Conservation (phyloP, 2,329 filamentous ascomycete genomes). For the Metarhizium anisopliae region DNA sequence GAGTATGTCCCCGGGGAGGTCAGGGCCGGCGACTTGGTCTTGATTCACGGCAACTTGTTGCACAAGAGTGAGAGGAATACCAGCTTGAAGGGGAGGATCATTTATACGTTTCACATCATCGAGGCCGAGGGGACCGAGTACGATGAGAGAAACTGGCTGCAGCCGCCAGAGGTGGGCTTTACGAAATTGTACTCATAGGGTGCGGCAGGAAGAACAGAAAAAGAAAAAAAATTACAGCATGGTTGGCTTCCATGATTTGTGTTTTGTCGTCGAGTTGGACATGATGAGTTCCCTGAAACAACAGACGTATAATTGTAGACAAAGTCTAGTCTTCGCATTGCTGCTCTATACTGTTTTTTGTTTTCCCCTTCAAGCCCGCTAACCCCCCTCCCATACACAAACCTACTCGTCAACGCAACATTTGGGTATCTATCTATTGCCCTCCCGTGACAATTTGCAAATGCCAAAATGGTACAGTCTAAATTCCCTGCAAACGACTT, state of each 20-base stretch:
- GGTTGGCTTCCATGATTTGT: not conserved
- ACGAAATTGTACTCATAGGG: constrained; percentile 48
- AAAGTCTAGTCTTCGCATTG: not conserved
- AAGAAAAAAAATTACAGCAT: too few species aligned
- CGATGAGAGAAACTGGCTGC: constrained; percentile 86
- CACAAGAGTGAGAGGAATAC: constrained; percentile 95
- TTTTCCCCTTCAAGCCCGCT: not conserved
- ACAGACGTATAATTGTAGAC: not conserved
- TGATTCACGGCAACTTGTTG: constrained; percentile 92
- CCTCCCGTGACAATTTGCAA: constrained; percentile 1
- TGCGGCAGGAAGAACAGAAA: too few species aligned
- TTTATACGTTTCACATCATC: constrained; percentile 97
- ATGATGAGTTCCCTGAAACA: too few species aligned
- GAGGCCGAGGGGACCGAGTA: constrained; percentile 68
- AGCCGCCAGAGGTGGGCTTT: constrained; percentile 74
- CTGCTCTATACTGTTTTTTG: not conserved
- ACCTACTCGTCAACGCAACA: not conserved
- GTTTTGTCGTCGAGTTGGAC: not conserved
- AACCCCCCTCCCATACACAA: not conserved
- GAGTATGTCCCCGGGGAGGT: constrained; percentile 78
- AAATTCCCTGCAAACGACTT: not conserved
- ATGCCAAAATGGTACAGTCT: constrained; percentile 10
- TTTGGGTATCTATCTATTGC: constrained; percentile 8
- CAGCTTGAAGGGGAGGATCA: constrained; percentile 78
- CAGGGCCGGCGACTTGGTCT: constrained; percentile 78